phyloP scores from a whole-genome alignment of 441 rosid genomes.

The Croton setiger region DNA sequence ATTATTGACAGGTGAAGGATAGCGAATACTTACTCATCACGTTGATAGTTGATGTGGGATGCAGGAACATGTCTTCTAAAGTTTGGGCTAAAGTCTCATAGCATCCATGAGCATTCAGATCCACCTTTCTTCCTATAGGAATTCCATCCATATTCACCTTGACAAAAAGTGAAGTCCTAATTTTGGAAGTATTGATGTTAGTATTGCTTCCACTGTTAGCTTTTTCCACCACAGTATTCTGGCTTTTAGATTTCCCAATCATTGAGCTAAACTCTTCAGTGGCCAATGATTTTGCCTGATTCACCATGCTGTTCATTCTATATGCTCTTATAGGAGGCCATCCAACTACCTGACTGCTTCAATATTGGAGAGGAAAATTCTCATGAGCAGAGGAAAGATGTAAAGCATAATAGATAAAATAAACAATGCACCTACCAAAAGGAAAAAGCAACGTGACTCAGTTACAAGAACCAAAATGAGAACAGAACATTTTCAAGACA shows the following conservation, averaged over 20 bases:
- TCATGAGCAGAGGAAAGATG: background rate
- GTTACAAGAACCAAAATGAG: background rate
- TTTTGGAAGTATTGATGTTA: slow-evolving; percentile 28
- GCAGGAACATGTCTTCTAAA: slow-evolving; percentile 72
- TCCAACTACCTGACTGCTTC: slow-evolving; percentile 76
- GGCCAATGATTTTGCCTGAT: slow-evolving; percentile 50
- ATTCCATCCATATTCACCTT: slow-evolving; percentile 94
- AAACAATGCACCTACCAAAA: background rate
- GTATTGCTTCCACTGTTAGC: slow-evolving; percentile 19
- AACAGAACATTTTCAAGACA: background rate
- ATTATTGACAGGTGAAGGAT: slow-evolving; percentile 9
- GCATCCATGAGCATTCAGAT: slow-evolving; percentile 64
- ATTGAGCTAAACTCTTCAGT: slow-evolving; percentile 44
- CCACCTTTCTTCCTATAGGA: slow-evolving; percentile 86
- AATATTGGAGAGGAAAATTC: slow-evolving; percentile 17
- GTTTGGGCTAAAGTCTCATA: slow-evolving; percentile 65
- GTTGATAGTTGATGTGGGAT: slow-evolving; percentile 31
- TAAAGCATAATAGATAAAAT: background rate
- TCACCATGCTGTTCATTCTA: slow-evolving; percentile 76
- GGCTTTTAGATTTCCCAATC: slow-evolving; percentile 37
- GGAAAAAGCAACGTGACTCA: background rate
- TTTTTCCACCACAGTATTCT: slow-evolving; percentile 27
- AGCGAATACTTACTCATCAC: slow-evolving; percentile 32
- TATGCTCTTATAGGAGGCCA: slow-evolving; percentile 94
- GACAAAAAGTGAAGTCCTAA: slow-evolving; percentile 56